Base-by-base conservation (phyloP, 257 asterid genomes). In the Fraxinus pennsylvanica region DNA sequence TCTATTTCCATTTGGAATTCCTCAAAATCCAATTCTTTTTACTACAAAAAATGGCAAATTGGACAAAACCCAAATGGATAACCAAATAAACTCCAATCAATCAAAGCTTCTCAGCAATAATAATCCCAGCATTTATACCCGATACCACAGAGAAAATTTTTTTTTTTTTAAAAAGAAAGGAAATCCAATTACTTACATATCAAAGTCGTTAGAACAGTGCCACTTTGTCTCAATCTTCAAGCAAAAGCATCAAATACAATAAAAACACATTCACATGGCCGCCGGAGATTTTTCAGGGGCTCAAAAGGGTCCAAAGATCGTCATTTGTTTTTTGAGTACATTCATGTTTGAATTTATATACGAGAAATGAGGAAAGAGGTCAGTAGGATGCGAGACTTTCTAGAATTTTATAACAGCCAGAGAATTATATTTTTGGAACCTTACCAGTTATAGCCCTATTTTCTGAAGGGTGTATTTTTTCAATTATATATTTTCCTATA, bases 171-270 rank as follows among this genome's bases (percentile, higher is more conserved):
- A 76, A 77, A 32, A 66, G 74, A 45, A 52, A 68, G 8, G 21
- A 71, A 68, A 73, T 8, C 32, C 25, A 21, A 70, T 41, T 9
- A 73, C 80, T 78, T 80, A 43, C 83, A 76, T 85, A 84, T 89
- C 94, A 85, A 78, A 80, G 89, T 82, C 91, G 89, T 84, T 87
- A 84, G 77, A 85, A 81, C 84, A 72, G 81, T 75, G 74, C 79
- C 59, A 5, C 30, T 47, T 4, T 73, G 81, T 79, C 84, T 85
- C 74, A 87, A 84, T 77, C 91, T 89, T 87, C 79, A 89, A 84
- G 89, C 89, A 85, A 89, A 91, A 80, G 89, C 90, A 83, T 84
- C 78, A 70, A 82, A 80, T 68, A 72, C 10, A 71, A 73, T 8
- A 68, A 14, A 81, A 75, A 72, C 79, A 66, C 76, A 72, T 27